These are phyloP conservation scores for Yarrowia bubula DNA, from an alignment of 805 yeast species.

Conservation along the genomic window DNA sequence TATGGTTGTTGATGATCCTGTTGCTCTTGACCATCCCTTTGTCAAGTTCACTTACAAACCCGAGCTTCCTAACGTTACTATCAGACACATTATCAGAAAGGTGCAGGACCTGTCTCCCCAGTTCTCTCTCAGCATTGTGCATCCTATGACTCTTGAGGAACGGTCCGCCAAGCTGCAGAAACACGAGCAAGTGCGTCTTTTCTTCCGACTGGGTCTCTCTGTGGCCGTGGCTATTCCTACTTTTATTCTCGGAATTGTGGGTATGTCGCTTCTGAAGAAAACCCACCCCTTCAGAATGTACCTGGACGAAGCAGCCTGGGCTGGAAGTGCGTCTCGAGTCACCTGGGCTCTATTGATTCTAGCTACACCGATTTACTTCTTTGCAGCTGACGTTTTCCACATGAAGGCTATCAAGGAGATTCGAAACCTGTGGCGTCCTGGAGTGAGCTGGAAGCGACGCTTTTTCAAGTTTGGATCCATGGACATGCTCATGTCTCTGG, in stretches of 20 bases:
- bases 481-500: conserved; percentile 69
- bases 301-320: conserved; percentile 62
- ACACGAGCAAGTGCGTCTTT: conserved; percentile 49
- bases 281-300: conserved; percentile 48
- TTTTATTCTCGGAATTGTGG: conserved; percentile 65
- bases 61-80: conserved; percentile 50
- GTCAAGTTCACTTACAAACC: conserved; percentile 68
- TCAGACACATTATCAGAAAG: conserved; percentile 54
- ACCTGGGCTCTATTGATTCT: conserved; percentile 65
- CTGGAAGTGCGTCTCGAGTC: conserved; percentile 57
- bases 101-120: conserved; percentile 47
- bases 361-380: conserved; percentile 71
- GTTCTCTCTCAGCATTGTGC: conserved; percentile 54
- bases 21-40: conserved; percentile 55
- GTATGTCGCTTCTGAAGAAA: conserved; percentile 57
- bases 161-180: conserved; percentile 52
- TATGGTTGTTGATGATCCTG: conserved; percentile 51
- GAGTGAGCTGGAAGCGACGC: conserved; percentile 55
- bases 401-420: conserved; percentile 62
- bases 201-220: conserved; percentile 49
- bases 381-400: conserved; percentile 73
- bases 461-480: conserved; percentile 72
- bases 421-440: conserved; percentile 53
- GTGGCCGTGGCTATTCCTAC: conserved; percentile 62
- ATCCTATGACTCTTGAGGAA: conserved; percentile 61